phyloP scores from a whole-genome alignment of 176 grass and related monocot genomes.

The Cocos nucifera region DNA sequence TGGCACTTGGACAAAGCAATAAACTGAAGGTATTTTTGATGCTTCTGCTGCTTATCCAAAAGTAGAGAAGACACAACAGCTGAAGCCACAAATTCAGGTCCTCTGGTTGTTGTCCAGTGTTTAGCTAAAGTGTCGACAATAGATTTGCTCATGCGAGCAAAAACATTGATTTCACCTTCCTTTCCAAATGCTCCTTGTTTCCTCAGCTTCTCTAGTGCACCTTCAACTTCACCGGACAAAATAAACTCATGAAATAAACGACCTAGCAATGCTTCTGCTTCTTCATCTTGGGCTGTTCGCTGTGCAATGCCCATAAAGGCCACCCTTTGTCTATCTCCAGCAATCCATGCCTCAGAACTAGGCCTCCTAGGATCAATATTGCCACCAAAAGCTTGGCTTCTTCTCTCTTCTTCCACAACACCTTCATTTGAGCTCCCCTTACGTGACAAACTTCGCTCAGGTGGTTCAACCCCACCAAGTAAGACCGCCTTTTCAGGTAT shows the following conservation, averaged over 20 bases:
- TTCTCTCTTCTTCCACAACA: slow-evolving; percentile 73
- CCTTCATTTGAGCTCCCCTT: slow-evolving; percentile 92
- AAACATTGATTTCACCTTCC: slow-evolving; percentile 88
- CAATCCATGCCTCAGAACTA: slow-evolving; percentile 79
- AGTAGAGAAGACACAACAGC: slow-evolving; percentile 89
- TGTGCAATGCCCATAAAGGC: slow-evolving; percentile 47
- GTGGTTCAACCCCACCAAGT: slow-evolving; percentile 94
- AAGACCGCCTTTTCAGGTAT: slow-evolving; percentile 97
- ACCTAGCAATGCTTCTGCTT: slow-evolving; percentile 72
- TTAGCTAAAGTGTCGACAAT: slow-evolving; percentile 90
- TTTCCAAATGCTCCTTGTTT: slow-evolving; percentile 80
- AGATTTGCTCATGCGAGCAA: slow-evolving; percentile 82
- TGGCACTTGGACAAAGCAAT: slow-evolving; percentile 81
- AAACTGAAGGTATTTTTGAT: slow-evolving; percentile 86
- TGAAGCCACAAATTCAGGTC: slow-evolving; percentile 83
- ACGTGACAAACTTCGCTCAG: slow-evolving; percentile 91
- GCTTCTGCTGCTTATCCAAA: slow-evolving; percentile 78
- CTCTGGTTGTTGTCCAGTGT: slow-evolving; percentile 98
- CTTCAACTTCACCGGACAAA: slow-evolving; percentile 60
- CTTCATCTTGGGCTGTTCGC: slow-evolving; percentile 58
- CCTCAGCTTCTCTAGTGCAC: slow-evolving; percentile 64
- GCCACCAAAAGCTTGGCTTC: slow-evolving; percentile 39
- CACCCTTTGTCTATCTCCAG: slow-evolving; percentile 57
- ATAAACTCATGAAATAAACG: slow-evolving; percentile 84
- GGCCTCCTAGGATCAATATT: slow-evolving; percentile 59